Conservation (phyloP, 306 rosid species). For the Quercus alba region DNA sequence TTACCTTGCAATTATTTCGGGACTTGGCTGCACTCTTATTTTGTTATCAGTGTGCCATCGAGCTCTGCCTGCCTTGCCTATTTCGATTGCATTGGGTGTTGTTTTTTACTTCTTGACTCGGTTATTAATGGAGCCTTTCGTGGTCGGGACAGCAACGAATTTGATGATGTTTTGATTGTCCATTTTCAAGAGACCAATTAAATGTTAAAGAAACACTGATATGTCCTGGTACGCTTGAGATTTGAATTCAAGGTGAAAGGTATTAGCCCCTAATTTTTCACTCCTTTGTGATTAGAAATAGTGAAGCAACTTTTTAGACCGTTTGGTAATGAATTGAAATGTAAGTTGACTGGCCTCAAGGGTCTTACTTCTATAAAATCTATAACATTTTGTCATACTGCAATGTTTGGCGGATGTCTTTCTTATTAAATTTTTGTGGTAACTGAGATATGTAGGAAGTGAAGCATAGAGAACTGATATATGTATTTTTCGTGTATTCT, state of each 20-base stretch:
- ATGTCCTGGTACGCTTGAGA: constrained; percentile 16
- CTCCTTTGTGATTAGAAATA: constrained; percentile 23
- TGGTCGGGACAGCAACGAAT: constrained; percentile 85
- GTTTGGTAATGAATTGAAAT: background rate
- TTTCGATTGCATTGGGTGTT: constrained; percentile 80
- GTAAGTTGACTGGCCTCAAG: background rate
- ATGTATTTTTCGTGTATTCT: background rate
- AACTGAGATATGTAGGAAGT: background rate
- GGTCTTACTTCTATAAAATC: constrained; percentile 17
- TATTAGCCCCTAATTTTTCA: background rate
- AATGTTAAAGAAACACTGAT: constrained; percentile 23
- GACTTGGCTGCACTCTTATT: constrained; percentile 87
- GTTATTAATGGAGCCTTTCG: constrained; percentile 85
- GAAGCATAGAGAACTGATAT: background rate
- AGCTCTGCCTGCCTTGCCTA: constrained; percentile 91
- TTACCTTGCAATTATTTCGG: constrained; percentile 92
- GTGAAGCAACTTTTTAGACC: constrained; percentile 22
- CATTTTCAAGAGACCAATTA: constrained; percentile 13
- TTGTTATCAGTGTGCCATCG: constrained; percentile 69
- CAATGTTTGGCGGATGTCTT: background rate
- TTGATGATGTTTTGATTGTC: constrained; percentile 74
- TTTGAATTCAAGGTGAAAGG: constrained; percentile 23
- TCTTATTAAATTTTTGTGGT: background rate
- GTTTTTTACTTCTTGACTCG: constrained; percentile 87
- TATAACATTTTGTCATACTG: background rate